Conservation (phyloP, 129 eudicot species). For the Flaveria bidentis region DNA sequence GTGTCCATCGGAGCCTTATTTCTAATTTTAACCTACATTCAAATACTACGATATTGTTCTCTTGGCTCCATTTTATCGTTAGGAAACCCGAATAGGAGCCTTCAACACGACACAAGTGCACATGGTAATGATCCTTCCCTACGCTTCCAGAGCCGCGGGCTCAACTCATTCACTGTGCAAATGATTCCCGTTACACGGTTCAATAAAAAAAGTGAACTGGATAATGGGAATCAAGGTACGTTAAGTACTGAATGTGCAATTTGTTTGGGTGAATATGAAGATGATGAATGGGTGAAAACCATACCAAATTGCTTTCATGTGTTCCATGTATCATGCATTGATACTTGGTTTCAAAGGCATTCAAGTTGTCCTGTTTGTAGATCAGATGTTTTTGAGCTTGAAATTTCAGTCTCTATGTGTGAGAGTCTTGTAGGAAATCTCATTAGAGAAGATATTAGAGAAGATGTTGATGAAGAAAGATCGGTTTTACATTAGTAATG, state of each 20-base stretch:
- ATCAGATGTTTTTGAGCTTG: conserved; percentile 41
- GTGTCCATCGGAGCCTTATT: conserved; percentile 54
- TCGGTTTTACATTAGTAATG: conserved; percentile 26
- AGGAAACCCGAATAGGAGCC: conserved; percentile 44
- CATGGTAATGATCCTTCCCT: conserved; percentile 44
- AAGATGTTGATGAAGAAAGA: conserved; percentile 48
- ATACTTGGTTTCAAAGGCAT: conserved; percentile 68
- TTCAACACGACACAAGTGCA: conserved; percentile 26
- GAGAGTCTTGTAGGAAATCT: conserved; percentile 4
- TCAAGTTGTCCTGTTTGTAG: conserved; percentile 79
- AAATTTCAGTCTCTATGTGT: conserved; percentile 27
- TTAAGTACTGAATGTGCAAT: conserved; percentile 53
- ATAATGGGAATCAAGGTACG: conserved; percentile 26
- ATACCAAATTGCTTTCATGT: conserved; percentile 65
- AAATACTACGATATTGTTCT: conserved; percentile 42
- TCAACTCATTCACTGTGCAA: conserved; percentile 44
- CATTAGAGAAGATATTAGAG: conserved; percentile 24
- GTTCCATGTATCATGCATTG: conserved; percentile 70
- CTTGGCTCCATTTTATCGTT: conserved; percentile 18
- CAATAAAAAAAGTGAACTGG: conserved; percentile 35
- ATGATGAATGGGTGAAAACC: conserved; percentile 61
- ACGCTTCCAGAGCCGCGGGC: conserved; percentile 55
- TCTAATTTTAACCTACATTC: conserved; percentile 49
- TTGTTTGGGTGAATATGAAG: conserved; percentile 81
- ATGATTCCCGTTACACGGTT: conserved; percentile 61